A percentile compares a stretch with the other conserved stretches of the same genome.
phyloP scores from a whole-genome alignment of 495 filamentous ascomycete species.

The Lophiotrema nucula region DNA sequence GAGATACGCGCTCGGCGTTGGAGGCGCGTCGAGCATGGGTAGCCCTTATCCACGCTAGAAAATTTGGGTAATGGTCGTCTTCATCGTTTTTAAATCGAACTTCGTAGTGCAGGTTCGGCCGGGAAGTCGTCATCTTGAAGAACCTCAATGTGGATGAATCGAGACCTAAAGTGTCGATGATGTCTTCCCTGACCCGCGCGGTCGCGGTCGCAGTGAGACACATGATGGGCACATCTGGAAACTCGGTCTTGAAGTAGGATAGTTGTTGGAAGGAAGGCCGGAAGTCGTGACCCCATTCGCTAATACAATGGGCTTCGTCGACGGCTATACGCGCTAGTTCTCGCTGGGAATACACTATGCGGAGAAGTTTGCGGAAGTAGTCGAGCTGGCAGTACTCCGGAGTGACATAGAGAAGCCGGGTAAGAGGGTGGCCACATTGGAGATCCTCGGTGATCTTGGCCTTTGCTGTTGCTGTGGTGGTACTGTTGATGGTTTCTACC shows the following conservation, averaged over 20 bases:
- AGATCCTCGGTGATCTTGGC: constrained; percentile 74
- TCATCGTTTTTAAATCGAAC: constrained; percentile 78
- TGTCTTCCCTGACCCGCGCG: constrained; percentile 70
- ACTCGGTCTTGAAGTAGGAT: constrained; percentile 79
- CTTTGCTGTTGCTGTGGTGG: constrained; percentile 61
- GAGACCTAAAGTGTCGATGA: constrained; percentile 71
- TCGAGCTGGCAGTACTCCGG: constrained; percentile 82
- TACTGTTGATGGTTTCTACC: constrained; percentile 85
- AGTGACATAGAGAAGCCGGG: constrained; percentile 86
- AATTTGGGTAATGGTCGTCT: constrained; percentile 65
- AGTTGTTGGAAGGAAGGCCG: constrained; percentile 86
- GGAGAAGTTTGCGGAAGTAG: constrained; percentile 70
- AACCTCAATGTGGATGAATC: constrained; percentile 59
- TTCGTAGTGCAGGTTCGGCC: constrained; percentile 89
- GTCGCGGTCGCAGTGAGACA: constrained; percentile 92
- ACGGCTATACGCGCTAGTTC: constrained; percentile 84
- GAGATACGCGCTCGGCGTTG: constrained; percentile 46
- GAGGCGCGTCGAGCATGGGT: constrained; percentile 64
- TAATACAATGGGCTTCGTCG: constrained; percentile 96
- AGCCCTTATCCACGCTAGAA: constrained; percentile 68
- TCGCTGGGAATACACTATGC: constrained; percentile 71
- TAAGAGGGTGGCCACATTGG: constrained; percentile 79
- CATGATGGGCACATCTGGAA: constrained; percentile 82
- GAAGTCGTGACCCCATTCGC: constrained; percentile 98
- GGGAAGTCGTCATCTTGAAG: constrained; percentile 76